phyloP scores from a whole-genome alignment of 2,329 filamentous ascomycete species.

The Fusarium virguliforme region DNA sequence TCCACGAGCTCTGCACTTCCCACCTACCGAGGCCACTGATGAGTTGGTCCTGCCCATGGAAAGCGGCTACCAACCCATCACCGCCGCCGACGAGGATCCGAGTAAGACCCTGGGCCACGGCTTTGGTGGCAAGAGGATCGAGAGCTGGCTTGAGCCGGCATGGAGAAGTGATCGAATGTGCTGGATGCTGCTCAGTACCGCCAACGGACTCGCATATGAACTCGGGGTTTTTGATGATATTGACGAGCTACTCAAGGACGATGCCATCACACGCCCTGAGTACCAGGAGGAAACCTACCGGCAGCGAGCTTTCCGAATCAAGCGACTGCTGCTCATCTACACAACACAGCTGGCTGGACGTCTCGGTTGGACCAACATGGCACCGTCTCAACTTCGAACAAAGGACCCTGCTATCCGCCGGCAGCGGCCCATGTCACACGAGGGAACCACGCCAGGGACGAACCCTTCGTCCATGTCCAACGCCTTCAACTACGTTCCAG shows the following conservation, averaged over 20 bases:
- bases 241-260: slow-evolving; percentile 76
- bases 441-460: slow-evolving; percentile 74
- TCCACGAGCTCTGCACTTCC: slow-evolving; percentile 93
- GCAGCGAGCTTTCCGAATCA: slow-evolving; percentile 84
- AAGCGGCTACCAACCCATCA: slow-evolving; percentile 62
- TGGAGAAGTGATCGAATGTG: slow-evolving; percentile 97
- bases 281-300: slow-evolving; percentile 84
- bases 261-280: slow-evolving; percentile 73
- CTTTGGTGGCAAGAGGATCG: slow-evolving; percentile 87
- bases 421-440: slow-evolving; percentile 66
- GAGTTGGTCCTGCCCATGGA: slow-evolving; percentile 77
- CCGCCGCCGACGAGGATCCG: slow-evolving; percentile 58
- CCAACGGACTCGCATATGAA: slow-evolving; percentile 91
- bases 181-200: slow-evolving; percentile 96
- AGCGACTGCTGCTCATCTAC: slow-evolving; percentile 90
- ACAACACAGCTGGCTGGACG: slow-evolving; percentile 94
- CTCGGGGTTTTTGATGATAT: slow-evolving; percentile 96
- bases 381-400: slow-evolving; percentile 77
- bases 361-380: slow-evolving; percentile 93
- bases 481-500: slow-evolving; percentile 76
- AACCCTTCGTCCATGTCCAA: slow-evolving; percentile 71
- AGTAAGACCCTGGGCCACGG: slow-evolving; percentile 62
- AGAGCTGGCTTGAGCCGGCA: slow-evolving; percentile 96
- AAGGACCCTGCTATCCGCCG: slow-evolving; percentile 71
- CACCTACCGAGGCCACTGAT: slow-evolving; percentile 82